Base-by-base conservation (phyloP, 306 rosid species). In the Casuarina glauca region DNA sequence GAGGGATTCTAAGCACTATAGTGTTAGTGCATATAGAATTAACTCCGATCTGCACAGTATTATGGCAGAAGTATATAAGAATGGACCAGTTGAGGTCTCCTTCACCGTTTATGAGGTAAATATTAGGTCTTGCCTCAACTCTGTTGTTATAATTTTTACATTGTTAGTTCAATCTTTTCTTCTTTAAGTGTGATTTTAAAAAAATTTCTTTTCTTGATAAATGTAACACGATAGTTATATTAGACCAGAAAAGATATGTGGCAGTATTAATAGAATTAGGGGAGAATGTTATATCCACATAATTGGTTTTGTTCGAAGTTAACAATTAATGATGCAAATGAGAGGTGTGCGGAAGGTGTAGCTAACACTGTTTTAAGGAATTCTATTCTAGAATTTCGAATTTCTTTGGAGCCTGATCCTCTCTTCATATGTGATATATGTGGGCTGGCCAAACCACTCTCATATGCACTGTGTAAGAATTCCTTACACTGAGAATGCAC, bases 31-130 rank as follows among this genome's bases (percentile, higher is more conserved):
- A 41, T 95, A 95, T 61, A 87, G 76, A 76, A 62, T 92, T 69
- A 76, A 42, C 0, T 86, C 86, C 41, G 88, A 95, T 78, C 91
- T 95, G 49, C 17, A 84, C 79, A 89, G 89, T 79, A 91, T 95
- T 49, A 95, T 95, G 98, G 93, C 92, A 20, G 98, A 95, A 86
- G 86, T 95, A 74, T 92, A 92, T 62, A 86, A 85, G 76, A 91
- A 95, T 19, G 98, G 98, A 60, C 98, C 98, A 12, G 98, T 92
- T 73, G 97, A 95, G 80, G 98, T 95, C 2, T 70, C 86, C 60
- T 95, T 95, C 85, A 92, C 93, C 3, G 98, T 95, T 80, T 95
- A 82, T 67, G 97, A 91, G 97, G 98, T 89, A 88, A 84, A 17
- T 52, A 88, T 73, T 48, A 42, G 69, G 74, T 72, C 76, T 85